These are phyloP conservation scores for Colletotrichum kahawae DNA, from an alignment of 2,329 filamentous ascomycete genomes.

Conservation along the genomic window DNA sequence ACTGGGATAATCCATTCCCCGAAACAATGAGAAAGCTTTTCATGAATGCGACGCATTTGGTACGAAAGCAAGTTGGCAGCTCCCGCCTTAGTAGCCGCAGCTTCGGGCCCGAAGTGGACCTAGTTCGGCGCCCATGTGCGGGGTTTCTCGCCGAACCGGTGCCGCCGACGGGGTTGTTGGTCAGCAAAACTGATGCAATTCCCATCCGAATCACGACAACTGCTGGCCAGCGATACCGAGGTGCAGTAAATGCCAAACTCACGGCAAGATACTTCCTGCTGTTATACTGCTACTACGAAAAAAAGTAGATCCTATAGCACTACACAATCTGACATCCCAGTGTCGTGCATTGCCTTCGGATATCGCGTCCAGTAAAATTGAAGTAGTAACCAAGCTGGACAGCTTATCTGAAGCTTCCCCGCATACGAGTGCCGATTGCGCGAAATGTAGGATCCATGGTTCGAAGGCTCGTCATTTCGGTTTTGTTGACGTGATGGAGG, in stretches of 20 bases:
- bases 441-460: neutral
- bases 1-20: no score
- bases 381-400: neutral
- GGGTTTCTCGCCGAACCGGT: neutral
- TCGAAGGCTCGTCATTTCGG: neutral
- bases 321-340: no score
- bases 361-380: neutral
- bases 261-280: accelerated
- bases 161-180: slow-evolving; percentile 15
- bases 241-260: neutral
- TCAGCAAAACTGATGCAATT: neutral
- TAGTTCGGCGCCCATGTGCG: neutral
- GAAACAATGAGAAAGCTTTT: neutral
- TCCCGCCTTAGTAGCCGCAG: neutral
- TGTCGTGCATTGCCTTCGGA: neutral
- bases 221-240: neutral
- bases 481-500: neutral
- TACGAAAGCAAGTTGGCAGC: neutral
- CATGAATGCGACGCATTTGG: neutral
- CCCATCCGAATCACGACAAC: neutral
- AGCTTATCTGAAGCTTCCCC: neutral
- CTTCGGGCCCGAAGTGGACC: neutral
- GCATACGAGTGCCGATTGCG: neutral
- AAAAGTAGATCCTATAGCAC: no score
- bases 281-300: neutral